Percentiles rank a stretch among this genome's conserved stretches.
Evolutionary conservation across 1,284 basidiomycete genomes (phyloP).

Genomic region (Fomitopsis palustris): DNA sequence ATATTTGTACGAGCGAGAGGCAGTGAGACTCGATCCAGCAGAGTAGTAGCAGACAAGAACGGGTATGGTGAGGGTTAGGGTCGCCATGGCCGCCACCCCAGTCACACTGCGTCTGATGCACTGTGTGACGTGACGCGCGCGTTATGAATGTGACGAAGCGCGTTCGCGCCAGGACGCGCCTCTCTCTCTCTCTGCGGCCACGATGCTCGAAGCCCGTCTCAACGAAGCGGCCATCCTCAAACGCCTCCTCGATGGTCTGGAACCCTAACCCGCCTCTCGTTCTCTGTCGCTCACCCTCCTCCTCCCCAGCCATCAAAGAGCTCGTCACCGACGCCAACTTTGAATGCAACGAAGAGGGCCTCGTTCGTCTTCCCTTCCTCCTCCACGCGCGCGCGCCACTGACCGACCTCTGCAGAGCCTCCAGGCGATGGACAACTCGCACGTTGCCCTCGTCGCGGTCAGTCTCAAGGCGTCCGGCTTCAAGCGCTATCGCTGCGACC

Average conservation of each 20-base stretch:
- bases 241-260: constrained; percentile 82
- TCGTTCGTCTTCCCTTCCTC: constrained; percentile 53
- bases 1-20: too few relatives aligned
- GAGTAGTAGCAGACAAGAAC: too few relatives aligned
- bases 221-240: constrained; percentile 82
- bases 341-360: constrained; percentile 95
- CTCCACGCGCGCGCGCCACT: background rate
- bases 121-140: constrained; percentile 12
- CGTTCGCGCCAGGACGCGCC: constrained; percentile 7
- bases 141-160: constrained; percentile 14
- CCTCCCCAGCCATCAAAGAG: constrained; percentile 85
- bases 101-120: too few relatives aligned
- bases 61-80: too few relatives aligned
- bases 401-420: constrained; percentile 53
- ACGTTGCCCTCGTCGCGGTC: constrained; percentile 93
- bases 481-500: constrained; percentile 91
- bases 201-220: constrained; percentile 90
- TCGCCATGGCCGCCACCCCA: too few relatives aligned
- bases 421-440: constrained; percentile 99
- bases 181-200: constrained; percentile 16
- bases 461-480: constrained; percentile 78
- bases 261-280: background rate
- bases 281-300: constrained; percentile 10
- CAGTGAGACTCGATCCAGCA: too few relatives aligned
- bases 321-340: constrained; percentile 98